Evolutionary conservation across 371 early-diverging fungal genomes (phyloP).

Genomic region (Syncephalis plumigaleata): DNA sequence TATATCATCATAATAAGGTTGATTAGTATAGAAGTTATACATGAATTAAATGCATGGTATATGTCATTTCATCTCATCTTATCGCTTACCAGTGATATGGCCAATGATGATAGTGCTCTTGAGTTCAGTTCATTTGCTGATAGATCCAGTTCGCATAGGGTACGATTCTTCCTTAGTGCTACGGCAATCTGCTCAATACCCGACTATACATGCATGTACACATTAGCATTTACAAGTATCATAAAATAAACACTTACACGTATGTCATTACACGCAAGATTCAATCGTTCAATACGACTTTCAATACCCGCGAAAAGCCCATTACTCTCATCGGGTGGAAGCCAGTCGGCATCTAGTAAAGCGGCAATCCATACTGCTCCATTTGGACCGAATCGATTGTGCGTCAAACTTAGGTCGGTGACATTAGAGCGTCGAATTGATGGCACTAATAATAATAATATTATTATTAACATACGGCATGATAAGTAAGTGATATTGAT

Average conservation of each 20-base stretch:
- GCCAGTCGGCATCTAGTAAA: conserved; percentile 17
- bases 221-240: neutral
- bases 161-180: conserved; percentile 23
- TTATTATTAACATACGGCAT: neutral
- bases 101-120: too few species aligned
- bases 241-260: conserved; percentile 30
- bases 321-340: neutral
- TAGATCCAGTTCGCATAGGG: conserved; percentile 19
- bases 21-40: too few species aligned
- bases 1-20: too few species aligned
- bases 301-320: conserved; percentile 8
- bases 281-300: conserved; percentile 23
- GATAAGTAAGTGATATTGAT: neutral
- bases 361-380: conserved; percentile 41
- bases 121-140: too few species aligned
- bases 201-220: neutral
- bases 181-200: neutral
- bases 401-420: conserved; percentile 24
- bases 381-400: conserved; percentile 26
- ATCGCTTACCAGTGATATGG: too few species aligned
- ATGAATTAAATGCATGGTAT: too few species aligned
- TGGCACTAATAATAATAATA: conserved; percentile 9
- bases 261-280: conserved; percentile 31
- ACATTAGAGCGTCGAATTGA: conserved; percentile 29
- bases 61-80: too few species aligned